Evolutionary conservation across 2,329 filamentous ascomycete species (phyloP).

Genomic region (Westerdykella ornata): DNA sequence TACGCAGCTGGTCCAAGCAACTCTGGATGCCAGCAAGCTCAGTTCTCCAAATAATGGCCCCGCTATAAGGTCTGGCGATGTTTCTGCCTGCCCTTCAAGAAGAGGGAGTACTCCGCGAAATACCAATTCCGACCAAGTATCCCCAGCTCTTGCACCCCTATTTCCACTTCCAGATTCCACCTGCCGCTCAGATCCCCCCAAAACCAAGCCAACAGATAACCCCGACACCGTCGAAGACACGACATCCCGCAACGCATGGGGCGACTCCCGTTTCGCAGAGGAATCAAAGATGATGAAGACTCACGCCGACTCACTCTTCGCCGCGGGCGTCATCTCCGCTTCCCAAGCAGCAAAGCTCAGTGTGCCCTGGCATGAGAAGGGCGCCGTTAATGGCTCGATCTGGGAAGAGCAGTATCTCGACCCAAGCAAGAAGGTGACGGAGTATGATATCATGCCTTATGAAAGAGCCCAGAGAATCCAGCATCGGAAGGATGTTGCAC

Average conservation of each 20-base stretch:
- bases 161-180: background rate
- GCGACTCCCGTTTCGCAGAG: conserved; percentile 13
- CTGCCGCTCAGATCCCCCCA: background rate
- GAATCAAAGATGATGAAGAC: conserved; percentile 11
- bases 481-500: conserved; percentile 9
- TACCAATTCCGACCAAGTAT: no score
- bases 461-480: conserved; percentile 9
- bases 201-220: background rate
- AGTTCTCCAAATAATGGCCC: no score
- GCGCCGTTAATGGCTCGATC: conserved; percentile 4
- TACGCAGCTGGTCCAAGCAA: no score
- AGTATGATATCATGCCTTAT: conserved; percentile 8
- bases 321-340: conserved; percentile 7
- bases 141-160: background rate
- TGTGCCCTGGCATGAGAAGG: conserved; percentile 10
- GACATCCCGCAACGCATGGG: conserved; percentile 10
- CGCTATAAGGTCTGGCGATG: no score
- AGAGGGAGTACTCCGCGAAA: no score
- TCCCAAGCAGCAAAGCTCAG: conserved; percentile 10
- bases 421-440: conserved; percentile 5
- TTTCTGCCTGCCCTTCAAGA: no score
- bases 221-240: background rate
- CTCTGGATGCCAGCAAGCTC: no score
- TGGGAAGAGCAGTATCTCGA: conserved; percentile 13
- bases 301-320: conserved; percentile 7